Evolutionary conservation across 495 filamentous ascomycete genomes (phyloP).

Genomic region (Penicillium salamii): DNA sequence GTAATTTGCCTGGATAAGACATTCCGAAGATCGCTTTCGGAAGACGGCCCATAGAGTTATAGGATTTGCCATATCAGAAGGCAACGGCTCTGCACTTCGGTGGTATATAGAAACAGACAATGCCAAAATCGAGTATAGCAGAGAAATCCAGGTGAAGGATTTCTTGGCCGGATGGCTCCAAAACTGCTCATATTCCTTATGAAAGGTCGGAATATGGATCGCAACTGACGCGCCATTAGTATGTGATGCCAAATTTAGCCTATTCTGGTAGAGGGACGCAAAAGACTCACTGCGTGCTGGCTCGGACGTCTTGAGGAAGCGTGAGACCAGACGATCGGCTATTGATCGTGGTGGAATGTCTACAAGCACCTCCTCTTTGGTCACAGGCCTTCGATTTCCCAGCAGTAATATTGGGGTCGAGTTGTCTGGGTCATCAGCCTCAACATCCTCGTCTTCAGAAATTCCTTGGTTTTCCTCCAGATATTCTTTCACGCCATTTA

Average conservation of each 20-base stretch:
- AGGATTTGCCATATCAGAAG: slow-evolving; percentile 12
- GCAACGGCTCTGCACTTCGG: slow-evolving; percentile 29
- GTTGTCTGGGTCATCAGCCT: slow-evolving; percentile 18
- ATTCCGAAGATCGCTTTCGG: slow-evolving; percentile 28
- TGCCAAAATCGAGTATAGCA: slow-evolving; percentile 35
- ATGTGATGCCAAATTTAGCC: background rate
- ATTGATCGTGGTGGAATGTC: slow-evolving; percentile 41
- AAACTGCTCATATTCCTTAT: slow-evolving; percentile 39
- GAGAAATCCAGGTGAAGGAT: slow-evolving; percentile 37
- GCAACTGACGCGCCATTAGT: slow-evolving; percentile 21
- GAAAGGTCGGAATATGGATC: slow-evolving; percentile 46
- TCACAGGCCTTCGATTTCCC: slow-evolving; percentile 29
- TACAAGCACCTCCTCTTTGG: slow-evolving; percentile 36
- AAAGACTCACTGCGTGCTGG: slow-evolving; percentile 31
- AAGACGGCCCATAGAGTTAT: slow-evolving; percentile 22
- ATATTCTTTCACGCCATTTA: slow-evolving; percentile 32
- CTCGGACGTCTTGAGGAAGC: slow-evolving; percentile 44
- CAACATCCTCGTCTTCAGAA: slow-evolving; percentile 24
- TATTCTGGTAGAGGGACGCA: background rate
- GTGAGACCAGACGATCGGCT: slow-evolving; percentile 43
- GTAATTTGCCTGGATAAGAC: slow-evolving; percentile 36
- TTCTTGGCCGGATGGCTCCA: slow-evolving; percentile 30
- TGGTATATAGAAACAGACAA: slow-evolving; percentile 29
- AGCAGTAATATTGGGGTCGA: slow-evolving; percentile 40
- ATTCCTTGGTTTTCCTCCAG: slow-evolving; percentile 24